phyloP scores from a whole-genome alignment of 768 basidiomycete species.

The Dentipellis fragilis region DNA sequence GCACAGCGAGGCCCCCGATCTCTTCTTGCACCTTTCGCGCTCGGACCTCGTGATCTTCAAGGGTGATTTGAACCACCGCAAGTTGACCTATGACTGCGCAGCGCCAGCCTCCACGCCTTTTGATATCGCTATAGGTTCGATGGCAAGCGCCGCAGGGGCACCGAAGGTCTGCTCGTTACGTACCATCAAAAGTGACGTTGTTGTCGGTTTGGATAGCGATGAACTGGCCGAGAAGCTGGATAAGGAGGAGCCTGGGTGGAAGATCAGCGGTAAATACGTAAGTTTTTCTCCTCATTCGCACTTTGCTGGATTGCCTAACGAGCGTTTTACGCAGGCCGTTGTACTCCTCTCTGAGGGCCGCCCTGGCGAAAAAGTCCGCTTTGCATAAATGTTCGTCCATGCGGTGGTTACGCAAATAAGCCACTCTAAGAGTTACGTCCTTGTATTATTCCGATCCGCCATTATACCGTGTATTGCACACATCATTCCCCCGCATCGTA shows the following conservation, averaged over 20 bases:
- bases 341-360: constrained; percentile 82
- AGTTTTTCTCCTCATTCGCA: constrained; percentile 23
- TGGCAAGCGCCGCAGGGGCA: constrained; percentile 82
- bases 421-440: too few species aligned
- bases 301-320: neutral
- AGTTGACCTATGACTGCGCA: constrained; percentile 80
- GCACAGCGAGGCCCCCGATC: constrained; percentile 74
- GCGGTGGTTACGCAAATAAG: neutral
- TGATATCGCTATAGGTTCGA: constrained; percentile 82
- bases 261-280: constrained; percentile 95
- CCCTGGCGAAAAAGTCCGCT: constrained; percentile 81
- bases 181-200: constrained; percentile 93
- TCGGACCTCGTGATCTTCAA: constrained; percentile 93
- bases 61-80: constrained; percentile 90
- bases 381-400: constrained; percentile 32
- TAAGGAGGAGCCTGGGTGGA: constrained; percentile 85
- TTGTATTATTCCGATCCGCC: too few species aligned
- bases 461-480: neutral
- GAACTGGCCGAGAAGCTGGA: constrained; percentile 71
- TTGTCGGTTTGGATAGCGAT: constrained; percentile 78
- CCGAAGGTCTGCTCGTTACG: constrained; percentile 80
- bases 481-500: neutral
- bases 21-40: constrained; percentile 85
- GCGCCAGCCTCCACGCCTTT: constrained; percentile 84
- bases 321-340: constrained; percentile 49